These are phyloP conservation scores for Phytophthora quininea DNA, from an alignment of 352 stramenopile species.

Conservation along the genomic window DNA sequence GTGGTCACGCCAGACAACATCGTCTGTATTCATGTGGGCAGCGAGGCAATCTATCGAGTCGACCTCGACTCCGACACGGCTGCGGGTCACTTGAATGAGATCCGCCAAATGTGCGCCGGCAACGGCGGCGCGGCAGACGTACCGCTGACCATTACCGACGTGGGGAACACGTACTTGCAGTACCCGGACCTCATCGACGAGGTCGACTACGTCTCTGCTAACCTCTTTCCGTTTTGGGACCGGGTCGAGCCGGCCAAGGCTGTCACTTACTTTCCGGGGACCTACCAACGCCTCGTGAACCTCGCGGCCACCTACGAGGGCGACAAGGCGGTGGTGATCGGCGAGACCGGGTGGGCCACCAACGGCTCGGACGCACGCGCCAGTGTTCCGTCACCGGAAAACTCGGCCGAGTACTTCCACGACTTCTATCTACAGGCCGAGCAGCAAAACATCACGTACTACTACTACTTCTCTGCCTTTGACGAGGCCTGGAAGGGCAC, in stretches of 20 bases:
- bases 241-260: constrained; percentile 23
- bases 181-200: constrained; percentile 32
- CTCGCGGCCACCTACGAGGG: constrained; percentile 13
- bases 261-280: constrained; percentile 33
- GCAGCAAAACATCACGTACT: constrained; percentile 41
- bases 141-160: neutral
- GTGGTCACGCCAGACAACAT: neutral
- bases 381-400: constrained; percentile 24
- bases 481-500: constrained; percentile 51
- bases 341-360: constrained; percentile 50
- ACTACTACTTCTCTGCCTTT: constrained; percentile 46
- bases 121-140: constrained; percentile 14
- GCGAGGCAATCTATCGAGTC: neutral
- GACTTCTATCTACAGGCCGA: constrained; percentile 39
- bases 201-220: constrained; percentile 49
- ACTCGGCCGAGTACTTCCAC: constrained; percentile 37
- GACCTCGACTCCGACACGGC: neutral
- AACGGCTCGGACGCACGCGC: constrained; percentile 27
- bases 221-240: constrained; percentile 57
- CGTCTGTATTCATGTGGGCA: neutral
- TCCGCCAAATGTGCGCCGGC: constrained; percentile 44
- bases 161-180: neutral
- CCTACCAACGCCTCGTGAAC: constrained; percentile 25
- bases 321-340: constrained; percentile 47
- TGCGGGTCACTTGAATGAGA: constrained; percentile 18